Conservation (phyloP, 345 rosid genomes). For the Physaria fendleri region DNA sequence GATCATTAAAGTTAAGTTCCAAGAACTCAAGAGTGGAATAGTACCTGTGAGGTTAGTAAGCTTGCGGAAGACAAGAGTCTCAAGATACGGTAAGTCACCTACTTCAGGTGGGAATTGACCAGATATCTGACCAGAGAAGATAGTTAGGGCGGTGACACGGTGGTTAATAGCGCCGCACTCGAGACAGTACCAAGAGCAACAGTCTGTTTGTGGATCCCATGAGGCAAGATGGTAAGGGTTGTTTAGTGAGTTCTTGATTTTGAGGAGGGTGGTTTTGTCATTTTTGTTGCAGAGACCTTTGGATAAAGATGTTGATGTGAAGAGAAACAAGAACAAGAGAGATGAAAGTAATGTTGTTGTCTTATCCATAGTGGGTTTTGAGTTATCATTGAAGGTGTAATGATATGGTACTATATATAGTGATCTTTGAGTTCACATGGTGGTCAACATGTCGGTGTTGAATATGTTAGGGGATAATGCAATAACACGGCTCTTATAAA, state of each 20-base stretch:
- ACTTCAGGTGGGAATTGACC: slow-evolving; percentile 53
- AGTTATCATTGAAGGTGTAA: no score
- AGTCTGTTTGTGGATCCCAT: slow-evolving; percentile 55
- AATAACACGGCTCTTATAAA: no score
- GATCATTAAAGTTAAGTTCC: slow-evolving; percentile 55
- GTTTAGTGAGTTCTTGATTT: slow-evolving; percentile 49
- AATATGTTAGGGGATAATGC: no score
- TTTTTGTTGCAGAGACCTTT: slow-evolving; percentile 43
- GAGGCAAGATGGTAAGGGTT: slow-evolving; percentile 64
- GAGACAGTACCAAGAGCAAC: slow-evolving; percentile 75
- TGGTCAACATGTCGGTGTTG: no score
- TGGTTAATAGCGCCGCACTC: slow-evolving; percentile 58
- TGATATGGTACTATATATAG: no score
- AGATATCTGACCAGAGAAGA: slow-evolving; percentile 47
- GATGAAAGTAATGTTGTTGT: no score
- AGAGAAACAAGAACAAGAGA: slow-evolving; percentile 8
- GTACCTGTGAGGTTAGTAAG: slow-evolving; percentile 56
- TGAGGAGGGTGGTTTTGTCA: slow-evolving; percentile 62
- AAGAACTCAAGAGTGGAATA: slow-evolving; percentile 42
- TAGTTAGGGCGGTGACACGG: slow-evolving; percentile 52
- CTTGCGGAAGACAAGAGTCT: slow-evolving; percentile 43
- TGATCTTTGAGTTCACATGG: no score
- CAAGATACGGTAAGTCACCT: slow-evolving; percentile 60
- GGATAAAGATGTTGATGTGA: slow-evolving; percentile 29
- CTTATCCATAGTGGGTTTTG: no score